phyloP scores from a whole-genome alignment of 345 rosid species.

The Eutrema japonicum region DNA sequence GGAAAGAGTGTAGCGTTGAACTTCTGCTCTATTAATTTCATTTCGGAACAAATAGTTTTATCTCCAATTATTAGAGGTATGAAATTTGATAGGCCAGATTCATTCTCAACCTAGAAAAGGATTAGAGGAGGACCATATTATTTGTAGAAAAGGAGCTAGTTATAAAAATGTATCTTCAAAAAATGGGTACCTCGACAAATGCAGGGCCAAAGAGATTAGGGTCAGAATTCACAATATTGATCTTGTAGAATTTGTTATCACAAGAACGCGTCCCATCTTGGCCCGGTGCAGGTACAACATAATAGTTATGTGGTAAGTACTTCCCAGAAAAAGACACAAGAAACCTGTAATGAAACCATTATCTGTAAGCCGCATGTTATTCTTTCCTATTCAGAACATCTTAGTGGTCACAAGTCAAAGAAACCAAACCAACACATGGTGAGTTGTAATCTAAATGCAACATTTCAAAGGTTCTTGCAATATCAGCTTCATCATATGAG shows the following conservation, averaged over 20 bases:
- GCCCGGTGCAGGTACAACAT: slow-evolving; percentile 53
- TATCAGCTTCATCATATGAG: slow-evolving; percentile 22
- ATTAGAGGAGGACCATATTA: slow-evolving; percentile 18
- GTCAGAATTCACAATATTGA: slow-evolving; percentile 57
- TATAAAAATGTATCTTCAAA: slow-evolving; percentile 5
- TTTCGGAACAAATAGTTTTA: slow-evolving; percentile 73
- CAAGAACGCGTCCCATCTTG: slow-evolving; percentile 47
- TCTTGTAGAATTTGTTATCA: slow-evolving; percentile 69
- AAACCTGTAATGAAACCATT: slow-evolving; percentile 60
- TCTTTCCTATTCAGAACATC: slow-evolving; percentile 11
- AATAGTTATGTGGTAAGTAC: slow-evolving; percentile 68
- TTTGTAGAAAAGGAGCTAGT: slow-evolving; percentile 7
- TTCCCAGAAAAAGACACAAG: slow-evolving; percentile 89
- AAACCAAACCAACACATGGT: slow-evolving; percentile 18
- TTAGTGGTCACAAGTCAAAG: slow-evolving; percentile 11
- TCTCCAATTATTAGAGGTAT: slow-evolving; percentile 81
- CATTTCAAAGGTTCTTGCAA: slow-evolving; percentile 25
- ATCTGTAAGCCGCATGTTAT: slow-evolving; percentile 21
- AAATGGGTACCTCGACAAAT: slow-evolving; percentile 73
- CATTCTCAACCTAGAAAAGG: slow-evolving; percentile 78
- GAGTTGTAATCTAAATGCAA: slow-evolving; percentile 20
- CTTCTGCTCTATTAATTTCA: slow-evolving; percentile 66
- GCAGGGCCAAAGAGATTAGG: slow-evolving; percentile 85
- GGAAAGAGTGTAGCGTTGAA: slow-evolving; percentile 51
- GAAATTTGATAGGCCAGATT: slow-evolving; percentile 87